Evolutionary conservation across 2,329 filamentous ascomycete species (phyloP), one percentile per base, ranked within the genome.

Genomic region (Cercospora zeae-maydis): DNA sequence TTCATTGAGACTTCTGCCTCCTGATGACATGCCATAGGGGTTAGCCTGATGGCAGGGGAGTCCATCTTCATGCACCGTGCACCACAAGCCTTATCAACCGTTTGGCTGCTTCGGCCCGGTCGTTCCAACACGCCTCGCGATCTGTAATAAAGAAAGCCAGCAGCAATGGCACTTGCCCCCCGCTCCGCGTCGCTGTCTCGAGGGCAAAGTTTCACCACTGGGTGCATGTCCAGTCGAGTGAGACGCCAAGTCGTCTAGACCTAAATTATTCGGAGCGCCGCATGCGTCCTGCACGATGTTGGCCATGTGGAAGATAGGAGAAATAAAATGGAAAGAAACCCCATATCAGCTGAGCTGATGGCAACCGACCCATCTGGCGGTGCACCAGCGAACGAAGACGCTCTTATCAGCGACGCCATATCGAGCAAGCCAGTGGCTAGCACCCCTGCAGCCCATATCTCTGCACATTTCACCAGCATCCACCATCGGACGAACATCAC

Each of bases 381-480:
- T n/a, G 36, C 11, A n/a, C 16, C 11, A 39, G 36, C 3, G 14
- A 39, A 16, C 36, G 36, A 39, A 39, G 24, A 45, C 13, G 39
- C 47, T 52, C 47, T 52, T 52, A 52, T 52, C 47, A 33, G 47
- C 47, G 24, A 34, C 31, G 13, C 24, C 47, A 52, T 52, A 31
- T 52, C 47, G 39, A 52, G 11, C 47, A 13, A 16, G 11, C 47
- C 47, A 52, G 24, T 31, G 47, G 47, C 47, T 52, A 16, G 24
- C 24, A 52, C 24, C 47, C 49, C 31, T 53, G 49, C 49, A 53
- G n/a, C 16, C 27, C 49, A 53, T 33, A 53, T 53, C 49, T 53
- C 30, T 34, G 31, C 27, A 16, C 49, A 2, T 53, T 27, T 31
- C 30, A 16, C 30, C 27, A 31, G 30, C 49, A 13, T n/a, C 42